A percentile compares a stretch with the other conserved stretches of the same genome.
Evolutionary conservation across 1,284 basidiomycete species (phyloP).

Genomic region (Puccinia sorghi): DNA sequence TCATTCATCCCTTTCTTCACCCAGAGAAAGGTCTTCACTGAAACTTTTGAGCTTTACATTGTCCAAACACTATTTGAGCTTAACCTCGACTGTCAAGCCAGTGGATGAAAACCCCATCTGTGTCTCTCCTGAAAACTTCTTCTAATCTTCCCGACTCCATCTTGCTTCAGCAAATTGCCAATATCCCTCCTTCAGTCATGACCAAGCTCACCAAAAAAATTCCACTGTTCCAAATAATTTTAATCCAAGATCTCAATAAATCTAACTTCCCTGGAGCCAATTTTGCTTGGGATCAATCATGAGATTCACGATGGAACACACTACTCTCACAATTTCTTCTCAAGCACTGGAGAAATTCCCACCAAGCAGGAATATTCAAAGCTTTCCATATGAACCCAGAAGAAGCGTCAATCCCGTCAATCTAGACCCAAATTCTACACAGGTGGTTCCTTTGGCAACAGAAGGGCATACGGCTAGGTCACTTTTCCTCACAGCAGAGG

Average conservation of each 20-base stretch:
- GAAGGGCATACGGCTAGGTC: neutral
- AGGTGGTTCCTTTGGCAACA: neutral
- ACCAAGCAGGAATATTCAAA: slow-evolving; percentile 3
- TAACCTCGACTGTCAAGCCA: neutral
- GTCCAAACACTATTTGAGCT: neutral
- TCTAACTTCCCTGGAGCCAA: slow-evolving; percentile 2
- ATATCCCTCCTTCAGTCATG: neutral
- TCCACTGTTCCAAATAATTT: neutral
- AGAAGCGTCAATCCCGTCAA: neutral
- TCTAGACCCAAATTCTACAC: neutral
- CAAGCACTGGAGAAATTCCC: slow-evolving; percentile 6
- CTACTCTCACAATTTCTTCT: neutral
- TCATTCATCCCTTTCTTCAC: too few relatives aligned
- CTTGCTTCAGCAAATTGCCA: neutral
- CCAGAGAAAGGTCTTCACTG: too few relatives aligned
- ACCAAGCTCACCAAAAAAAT: neutral
- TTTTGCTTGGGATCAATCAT: slow-evolving; percentile 15
- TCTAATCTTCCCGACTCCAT: neutral
- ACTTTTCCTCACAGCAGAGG: neutral
- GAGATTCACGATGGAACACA: neutral
- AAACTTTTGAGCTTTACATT: too few relatives aligned
- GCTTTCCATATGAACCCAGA: neutral
- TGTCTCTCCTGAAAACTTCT: neutral
- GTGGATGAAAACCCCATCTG: neutral
- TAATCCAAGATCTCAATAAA: neutral